Conservation (phyloP, 192 early-diverging fungal species). For the Paraglomus brasilianum region DNA sequence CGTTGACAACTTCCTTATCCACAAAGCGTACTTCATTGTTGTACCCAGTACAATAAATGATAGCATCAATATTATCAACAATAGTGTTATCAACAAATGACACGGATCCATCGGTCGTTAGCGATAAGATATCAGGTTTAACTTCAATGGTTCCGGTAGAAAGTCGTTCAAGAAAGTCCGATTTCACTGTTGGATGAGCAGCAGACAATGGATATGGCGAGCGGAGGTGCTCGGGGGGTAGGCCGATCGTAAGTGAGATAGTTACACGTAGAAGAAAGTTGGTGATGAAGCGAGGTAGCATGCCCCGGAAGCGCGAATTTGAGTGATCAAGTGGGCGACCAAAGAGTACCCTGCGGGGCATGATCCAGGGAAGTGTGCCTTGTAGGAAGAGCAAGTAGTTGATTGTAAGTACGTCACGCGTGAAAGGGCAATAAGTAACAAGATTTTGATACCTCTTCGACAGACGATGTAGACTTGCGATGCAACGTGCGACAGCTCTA, state of each 20-base stretch:
- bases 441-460: conserved; percentile 30
- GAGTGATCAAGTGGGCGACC: conserved; percentile 51
- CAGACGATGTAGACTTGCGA: conserved; percentile 50
- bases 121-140: conserved; percentile 45
- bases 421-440: not conserved
- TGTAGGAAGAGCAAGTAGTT: no score
- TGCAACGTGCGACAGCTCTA: conserved; percentile 54
- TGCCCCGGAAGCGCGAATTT: conserved; percentile 38
- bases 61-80: conserved; percentile 50
- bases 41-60: conserved; percentile 68
- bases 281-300: conserved; percentile 41
- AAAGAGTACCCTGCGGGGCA: conserved; percentile 41
- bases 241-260: not conserved
- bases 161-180: conserved; percentile 50
- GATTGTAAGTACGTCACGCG: conserved; percentile 6
- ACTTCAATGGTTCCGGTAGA: conserved; percentile 51
- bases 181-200: conserved; percentile 50
- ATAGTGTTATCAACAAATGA: conserved; percentile 59
- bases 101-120: conserved; percentile 42
- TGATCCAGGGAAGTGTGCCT: conserved; percentile 41
- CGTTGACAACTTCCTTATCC: conserved; percentile 42
- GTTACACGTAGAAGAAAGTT: conserved; percentile 27
- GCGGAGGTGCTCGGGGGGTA: conserved; percentile 41
- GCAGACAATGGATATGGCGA: conserved; percentile 40
- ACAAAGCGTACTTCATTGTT: conserved; percentile 51